phyloP scores from a whole-genome alignment of 108 stramenopile genomes.

The Bacterosira constricta region DNA sequence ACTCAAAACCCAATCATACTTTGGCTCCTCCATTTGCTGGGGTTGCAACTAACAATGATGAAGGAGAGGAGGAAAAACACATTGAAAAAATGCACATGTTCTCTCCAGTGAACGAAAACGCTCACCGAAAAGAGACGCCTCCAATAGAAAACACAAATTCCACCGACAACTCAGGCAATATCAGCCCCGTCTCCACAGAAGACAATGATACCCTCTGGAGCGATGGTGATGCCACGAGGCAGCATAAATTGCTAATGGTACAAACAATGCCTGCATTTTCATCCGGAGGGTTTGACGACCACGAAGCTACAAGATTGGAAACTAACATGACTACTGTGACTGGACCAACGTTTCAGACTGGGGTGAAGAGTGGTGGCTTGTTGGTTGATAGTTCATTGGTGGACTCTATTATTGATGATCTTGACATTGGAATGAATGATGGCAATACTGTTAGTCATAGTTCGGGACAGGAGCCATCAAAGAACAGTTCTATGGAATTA shows the following conservation, averaged over 20 bases:
- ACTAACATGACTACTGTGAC: not conserved
- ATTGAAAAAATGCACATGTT: not conserved
- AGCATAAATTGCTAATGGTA: slow-evolving; percentile 13
- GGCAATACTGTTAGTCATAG: not conserved
- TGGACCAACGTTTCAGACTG: not conserved
- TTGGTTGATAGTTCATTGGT: not conserved
- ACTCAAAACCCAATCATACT: not conserved
- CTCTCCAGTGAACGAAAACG: not conserved
- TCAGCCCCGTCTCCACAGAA: not conserved
- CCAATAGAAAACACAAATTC: not conserved
- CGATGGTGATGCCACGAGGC: slow-evolving; percentile 20
- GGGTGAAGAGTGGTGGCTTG: not conserved
- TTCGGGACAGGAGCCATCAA: not conserved
- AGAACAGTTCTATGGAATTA: not conserved
- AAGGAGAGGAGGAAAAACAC: not conserved
- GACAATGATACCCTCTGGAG: slow-evolving; percentile 24
- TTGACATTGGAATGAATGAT: not conserved
- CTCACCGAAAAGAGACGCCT: not conserved
- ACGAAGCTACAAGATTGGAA: not conserved
- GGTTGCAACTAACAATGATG: not conserved
- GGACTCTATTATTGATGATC: slow-evolving; percentile 2
- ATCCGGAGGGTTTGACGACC: slow-evolving; percentile 15
- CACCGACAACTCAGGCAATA: not conserved
- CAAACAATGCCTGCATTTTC: slow-evolving; percentile 8
- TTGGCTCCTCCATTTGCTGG: not conserved